phyloP scores from a whole-genome alignment of 2,329 filamentous ascomycete genomes.

The Xylariaceae sp. region DNA sequence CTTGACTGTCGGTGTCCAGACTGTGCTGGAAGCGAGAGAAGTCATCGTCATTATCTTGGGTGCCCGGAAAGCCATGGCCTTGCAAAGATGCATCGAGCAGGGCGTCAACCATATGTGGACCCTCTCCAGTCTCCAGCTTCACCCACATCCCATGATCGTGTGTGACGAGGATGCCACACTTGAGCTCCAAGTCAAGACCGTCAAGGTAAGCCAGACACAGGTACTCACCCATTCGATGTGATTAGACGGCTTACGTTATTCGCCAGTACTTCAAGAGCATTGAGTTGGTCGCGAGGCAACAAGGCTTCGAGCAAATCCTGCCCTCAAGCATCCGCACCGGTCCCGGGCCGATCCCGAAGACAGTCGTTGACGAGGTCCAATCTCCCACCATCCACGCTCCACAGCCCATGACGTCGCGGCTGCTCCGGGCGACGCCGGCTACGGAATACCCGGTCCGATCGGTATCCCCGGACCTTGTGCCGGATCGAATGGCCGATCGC shows the following conservation, averaged over 20 bases:
- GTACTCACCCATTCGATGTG: not conserved
- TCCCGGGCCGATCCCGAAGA: conserved; percentile 32
- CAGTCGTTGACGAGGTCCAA: conserved; percentile 37
- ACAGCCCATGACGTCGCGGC: conserved; percentile 51
- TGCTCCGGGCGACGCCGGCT: conserved; percentile 51
- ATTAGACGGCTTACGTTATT: not conserved
- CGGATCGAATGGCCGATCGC: conserved; percentile 58
- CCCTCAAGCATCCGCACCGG: conserved; percentile 53
- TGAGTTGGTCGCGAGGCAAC: conserved; percentile 55
- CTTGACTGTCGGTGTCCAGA: conserved; percentile 79
- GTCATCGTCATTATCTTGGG: conserved; percentile 80
- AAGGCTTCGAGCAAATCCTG: conserved; percentile 55
- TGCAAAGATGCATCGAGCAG: conserved; percentile 77
- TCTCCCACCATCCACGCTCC: conserved; percentile 46
- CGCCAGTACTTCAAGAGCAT: conserved; percentile 69
- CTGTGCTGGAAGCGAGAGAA: conserved; percentile 74
- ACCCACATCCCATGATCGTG: conserved; percentile 77
- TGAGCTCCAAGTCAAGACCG: conserved; percentile 70
- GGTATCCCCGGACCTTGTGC: conserved; percentile 56
- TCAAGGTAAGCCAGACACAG: conserved; percentile 43
- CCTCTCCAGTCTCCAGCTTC: conserved; percentile 73
- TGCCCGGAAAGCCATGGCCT: conserved; percentile 72
- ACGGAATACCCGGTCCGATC: conserved; percentile 52
- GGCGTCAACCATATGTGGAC: conserved; percentile 92
- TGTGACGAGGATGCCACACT: conserved; percentile 77